These are phyloP conservation scores for Monosporascus sp. DNA, from an alignment of 2,329 filamentous ascomycete species.

Conservation along the genomic window DNA sequence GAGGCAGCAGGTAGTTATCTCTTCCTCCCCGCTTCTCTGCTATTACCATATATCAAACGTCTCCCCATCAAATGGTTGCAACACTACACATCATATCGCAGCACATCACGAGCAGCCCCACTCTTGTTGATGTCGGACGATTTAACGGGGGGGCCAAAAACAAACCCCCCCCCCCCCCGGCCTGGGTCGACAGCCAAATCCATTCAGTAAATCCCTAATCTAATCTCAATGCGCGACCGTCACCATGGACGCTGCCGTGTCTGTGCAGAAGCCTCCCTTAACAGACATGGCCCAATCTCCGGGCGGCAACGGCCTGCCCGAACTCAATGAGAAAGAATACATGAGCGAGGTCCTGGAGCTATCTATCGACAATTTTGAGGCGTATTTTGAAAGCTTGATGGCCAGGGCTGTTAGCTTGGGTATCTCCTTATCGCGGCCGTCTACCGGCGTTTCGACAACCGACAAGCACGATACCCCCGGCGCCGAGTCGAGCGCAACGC, in stretches of 20 bases:
- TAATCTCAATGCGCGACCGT: not conserved
- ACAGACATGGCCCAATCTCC: constrained; percentile 9
- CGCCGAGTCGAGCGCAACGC: constrained; percentile 37
- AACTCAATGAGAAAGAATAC: constrained; percentile 25
- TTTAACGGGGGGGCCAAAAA: not conserved
- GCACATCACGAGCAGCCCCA: not conserved
- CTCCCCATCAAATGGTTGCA: too few species aligned
- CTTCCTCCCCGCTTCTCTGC: too few species aligned
- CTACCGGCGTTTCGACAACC: constrained; percentile 19
- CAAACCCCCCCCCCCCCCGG: not conserved
- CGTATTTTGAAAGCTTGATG: constrained; percentile 26
- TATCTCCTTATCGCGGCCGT: constrained; percentile 26
- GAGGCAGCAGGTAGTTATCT: too few species aligned
- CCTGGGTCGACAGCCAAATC: too few species aligned
- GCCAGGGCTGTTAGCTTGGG: constrained; percentile 30
- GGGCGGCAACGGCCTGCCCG: constrained; percentile 15
- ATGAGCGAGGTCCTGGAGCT: constrained; percentile 22
- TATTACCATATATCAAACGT: too few species aligned
- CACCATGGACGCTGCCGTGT: constrained; percentile 6
- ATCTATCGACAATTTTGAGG: constrained; percentile 14
- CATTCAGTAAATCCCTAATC: not conserved
- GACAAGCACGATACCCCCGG: constrained; percentile 33
- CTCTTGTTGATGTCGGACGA: not conserved
- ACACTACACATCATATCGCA: not conserved
- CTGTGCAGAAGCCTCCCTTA: constrained; percentile 15